These are phyloP conservation scores for Lindgomyces ingoldianus DNA, from an alignment of 495 filamentous ascomycete genomes.

Conservation along the genomic window DNA sequence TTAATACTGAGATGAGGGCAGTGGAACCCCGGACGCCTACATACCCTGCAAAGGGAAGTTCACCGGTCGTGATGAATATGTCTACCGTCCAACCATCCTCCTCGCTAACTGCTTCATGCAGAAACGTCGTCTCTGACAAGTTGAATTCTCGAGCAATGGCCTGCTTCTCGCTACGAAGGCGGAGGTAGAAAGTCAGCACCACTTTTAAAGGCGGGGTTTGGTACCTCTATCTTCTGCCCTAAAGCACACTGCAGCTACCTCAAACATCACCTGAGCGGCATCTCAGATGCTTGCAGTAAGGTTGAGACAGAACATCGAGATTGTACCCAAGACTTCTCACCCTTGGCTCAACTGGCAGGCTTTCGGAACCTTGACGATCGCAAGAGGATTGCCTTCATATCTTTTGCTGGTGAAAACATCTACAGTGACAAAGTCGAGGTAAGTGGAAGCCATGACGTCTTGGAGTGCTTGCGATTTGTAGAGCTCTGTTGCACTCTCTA, in stretches of 20 bases:
- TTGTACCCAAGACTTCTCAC: no score
- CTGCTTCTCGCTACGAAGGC: no score
- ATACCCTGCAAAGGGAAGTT: conserved; percentile 78
- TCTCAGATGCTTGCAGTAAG: no score
- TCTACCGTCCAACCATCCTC: conserved; percentile 53
- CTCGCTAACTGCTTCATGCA: conserved; percentile 52
- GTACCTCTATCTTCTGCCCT: no score
- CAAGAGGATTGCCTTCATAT: conserved; percentile 68
- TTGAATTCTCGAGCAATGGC: conserved; percentile 78
- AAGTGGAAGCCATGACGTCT: background rate
- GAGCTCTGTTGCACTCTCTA: background rate
- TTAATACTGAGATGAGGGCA: no score
- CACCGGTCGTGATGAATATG: conserved; percentile 65
- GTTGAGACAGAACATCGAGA: no score
- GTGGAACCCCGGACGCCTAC: no score
- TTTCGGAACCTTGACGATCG: conserved; percentile 58
- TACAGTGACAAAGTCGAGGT: conserved; percentile 50
- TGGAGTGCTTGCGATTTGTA: background rate
- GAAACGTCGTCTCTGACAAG: conserved; percentile 79
- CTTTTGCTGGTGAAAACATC: conserved; percentile 66
- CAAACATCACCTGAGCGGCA: no score
- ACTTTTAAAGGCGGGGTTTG: no score
- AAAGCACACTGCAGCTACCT: no score
- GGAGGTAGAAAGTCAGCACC: no score
- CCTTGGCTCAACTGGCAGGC: conserved; percentile 48